Conservation (phyloP, 2,329 filamentous ascomycete species). For the Verticillium alfalfae region DNA sequence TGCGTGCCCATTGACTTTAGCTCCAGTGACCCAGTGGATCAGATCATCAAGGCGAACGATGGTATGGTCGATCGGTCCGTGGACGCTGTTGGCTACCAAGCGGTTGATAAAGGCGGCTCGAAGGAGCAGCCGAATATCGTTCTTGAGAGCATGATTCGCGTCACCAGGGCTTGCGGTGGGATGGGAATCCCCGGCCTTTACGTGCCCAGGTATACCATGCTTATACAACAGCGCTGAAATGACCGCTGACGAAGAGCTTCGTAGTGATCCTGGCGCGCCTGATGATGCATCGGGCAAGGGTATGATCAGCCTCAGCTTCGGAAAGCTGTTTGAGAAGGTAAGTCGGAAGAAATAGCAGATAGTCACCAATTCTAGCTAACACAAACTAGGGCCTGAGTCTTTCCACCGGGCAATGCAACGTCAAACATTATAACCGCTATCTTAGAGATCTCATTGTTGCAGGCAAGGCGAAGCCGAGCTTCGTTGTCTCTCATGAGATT, state of each 20-base stretch:
- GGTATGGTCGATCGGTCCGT: constrained; percentile 60
- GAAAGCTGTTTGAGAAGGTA: constrained; percentile 65
- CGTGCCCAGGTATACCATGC: constrained; percentile 24
- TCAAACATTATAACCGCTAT: constrained; percentile 63
- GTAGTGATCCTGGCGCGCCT: constrained; percentile 55
- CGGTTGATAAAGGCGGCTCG: constrained; percentile 47
- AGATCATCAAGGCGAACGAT: constrained; percentile 53
- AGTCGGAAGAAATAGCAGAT: not conserved
- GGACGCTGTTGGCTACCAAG: constrained; percentile 63
- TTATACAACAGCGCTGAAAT: not conserved
- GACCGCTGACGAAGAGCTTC: constrained; percentile 9
- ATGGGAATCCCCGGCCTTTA: constrained; percentile 54
- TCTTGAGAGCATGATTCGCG: constrained; percentile 57
- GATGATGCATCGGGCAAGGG: constrained; percentile 57
- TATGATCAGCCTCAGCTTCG: constrained; percentile 58
- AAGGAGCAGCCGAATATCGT: constrained; percentile 59
- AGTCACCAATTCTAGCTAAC: not conserved
- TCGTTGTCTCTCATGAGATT: constrained; percentile 62
- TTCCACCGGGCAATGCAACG: constrained; percentile 61
- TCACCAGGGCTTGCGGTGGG: constrained; percentile 56
- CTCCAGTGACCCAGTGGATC: constrained; percentile 51
- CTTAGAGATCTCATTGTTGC: constrained; percentile 60
- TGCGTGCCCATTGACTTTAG: constrained; percentile 56
- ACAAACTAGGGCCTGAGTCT: constrained; percentile 47
- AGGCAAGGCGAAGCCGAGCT: constrained; percentile 59